phyloP scores from a whole-genome alignment of 768 basidiomycete species.

The Calocera cornea region DNA sequence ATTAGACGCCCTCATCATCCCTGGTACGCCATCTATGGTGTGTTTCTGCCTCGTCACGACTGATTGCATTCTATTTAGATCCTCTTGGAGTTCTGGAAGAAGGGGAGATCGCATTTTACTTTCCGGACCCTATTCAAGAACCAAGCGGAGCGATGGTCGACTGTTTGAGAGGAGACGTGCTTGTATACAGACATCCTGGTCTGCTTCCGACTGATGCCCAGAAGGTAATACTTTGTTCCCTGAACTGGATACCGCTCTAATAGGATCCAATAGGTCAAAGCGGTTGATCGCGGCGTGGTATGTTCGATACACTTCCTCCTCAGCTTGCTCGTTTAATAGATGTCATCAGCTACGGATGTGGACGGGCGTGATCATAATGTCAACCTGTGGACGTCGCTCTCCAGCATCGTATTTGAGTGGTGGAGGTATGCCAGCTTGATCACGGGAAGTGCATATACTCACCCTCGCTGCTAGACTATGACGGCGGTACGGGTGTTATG shows the following conservation, averaged over 20 bases:
- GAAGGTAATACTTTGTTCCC: background rate
- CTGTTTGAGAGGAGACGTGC: background rate
- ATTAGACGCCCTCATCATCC: background rate
- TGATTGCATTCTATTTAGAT: background rate
- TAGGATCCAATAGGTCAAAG: background rate
- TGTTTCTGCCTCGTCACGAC: background rate
- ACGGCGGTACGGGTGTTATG: background rate
- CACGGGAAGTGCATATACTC: background rate
- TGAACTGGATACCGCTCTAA: no score
- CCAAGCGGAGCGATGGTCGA: background rate
- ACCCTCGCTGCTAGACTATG: background rate
- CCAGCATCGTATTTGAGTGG: background rate
- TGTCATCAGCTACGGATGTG: background rate
- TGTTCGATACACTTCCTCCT: background rate
- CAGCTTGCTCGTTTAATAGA: background rate
- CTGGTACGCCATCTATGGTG: background rate
- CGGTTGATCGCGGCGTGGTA: background rate
- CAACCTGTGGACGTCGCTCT: background rate
- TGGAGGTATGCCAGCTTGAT: background rate
- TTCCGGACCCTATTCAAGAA: background rate
- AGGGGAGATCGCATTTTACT: background rate
- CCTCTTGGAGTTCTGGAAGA: background rate
- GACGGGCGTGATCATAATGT: background rate
- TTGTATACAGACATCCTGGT: background rate
- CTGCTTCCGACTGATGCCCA: background rate